Evolutionary conservation across 2,329 filamentous ascomycete genomes (phyloP).

Genomic region (Purpureocillium lavendulum): DNA sequence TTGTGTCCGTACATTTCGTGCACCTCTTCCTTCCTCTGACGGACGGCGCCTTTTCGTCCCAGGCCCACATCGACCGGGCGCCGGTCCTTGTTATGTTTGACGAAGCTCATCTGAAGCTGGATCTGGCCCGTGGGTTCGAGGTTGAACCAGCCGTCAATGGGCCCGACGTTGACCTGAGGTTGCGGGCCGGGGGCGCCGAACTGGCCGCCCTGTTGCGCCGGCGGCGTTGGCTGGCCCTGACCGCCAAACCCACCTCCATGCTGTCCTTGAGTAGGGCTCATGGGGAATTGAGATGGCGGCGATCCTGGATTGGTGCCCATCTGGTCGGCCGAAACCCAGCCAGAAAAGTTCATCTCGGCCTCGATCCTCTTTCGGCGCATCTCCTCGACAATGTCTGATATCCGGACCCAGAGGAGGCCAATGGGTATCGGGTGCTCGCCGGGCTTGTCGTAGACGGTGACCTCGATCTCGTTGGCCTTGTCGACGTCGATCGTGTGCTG

Average conservation of each 20-base stretch:
- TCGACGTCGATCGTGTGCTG: slow-evolving; percentile 89
- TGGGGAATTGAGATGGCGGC: slow-evolving; percentile 47
- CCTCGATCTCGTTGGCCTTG: slow-evolving; percentile 96
- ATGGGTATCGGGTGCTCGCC: slow-evolving; percentile 87
- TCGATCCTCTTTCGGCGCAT: slow-evolving; percentile 97
- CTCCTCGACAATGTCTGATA: slow-evolving; percentile 95
- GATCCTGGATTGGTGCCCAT: slow-evolving; percentile 60
- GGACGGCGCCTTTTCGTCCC: slow-evolving; percentile 89
- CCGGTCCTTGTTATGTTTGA: slow-evolving; percentile 80
- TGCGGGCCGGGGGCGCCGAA: slow-evolving; percentile 28
- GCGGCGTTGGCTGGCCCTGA: slow-evolving; percentile 18
- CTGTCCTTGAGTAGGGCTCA: slow-evolving; percentile 36
- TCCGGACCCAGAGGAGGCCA: slow-evolving; percentile 89
- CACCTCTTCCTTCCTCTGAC: slow-evolving; percentile 95
- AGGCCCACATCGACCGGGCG: slow-evolving; percentile 81
- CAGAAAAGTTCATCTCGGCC: slow-evolving; percentile 85
- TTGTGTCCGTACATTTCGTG: slow-evolving; percentile 99
- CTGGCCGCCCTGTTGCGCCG: slow-evolving; percentile 14
- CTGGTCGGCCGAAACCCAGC: slow-evolving; percentile 95
- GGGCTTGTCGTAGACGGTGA: slow-evolving; percentile 95
- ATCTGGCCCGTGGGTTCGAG: slow-evolving; percentile 91
- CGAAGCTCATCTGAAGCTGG: slow-evolving; percentile 83
- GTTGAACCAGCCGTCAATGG: slow-evolving; percentile 94
- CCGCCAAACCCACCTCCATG: slow-evolving; percentile 37
- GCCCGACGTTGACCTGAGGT: slow-evolving; percentile 45